A percentile compares a stretch with the other conserved stretches of the same genome.
Conservation (phyloP, 257 asterid species). For the Asclepias syriaca region DNA sequence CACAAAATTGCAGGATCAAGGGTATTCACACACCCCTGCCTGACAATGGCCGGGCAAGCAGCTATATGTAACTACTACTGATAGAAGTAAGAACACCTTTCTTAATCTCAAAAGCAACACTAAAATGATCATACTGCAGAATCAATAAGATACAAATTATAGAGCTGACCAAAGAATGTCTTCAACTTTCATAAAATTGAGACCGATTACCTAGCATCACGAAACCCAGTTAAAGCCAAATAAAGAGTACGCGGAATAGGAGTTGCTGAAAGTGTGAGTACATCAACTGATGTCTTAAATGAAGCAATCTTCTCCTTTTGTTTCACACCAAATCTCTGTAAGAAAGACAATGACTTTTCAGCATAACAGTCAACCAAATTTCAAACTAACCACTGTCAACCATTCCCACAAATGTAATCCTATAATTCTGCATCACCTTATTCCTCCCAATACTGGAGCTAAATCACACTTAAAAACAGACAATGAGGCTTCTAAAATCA, state of each 20-base stretch:
- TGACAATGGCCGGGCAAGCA: neutral
- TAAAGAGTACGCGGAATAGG: conserved; percentile 97
- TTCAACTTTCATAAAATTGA: conserved; percentile 7
- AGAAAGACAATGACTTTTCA: conserved; percentile 23
- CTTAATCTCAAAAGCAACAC: neutral
- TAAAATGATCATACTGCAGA: neutral
- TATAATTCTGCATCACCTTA: neutral
- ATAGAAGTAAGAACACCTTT: neutral
- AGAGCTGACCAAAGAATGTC: conserved; percentile 9
- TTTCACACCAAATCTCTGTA: conserved; percentile 94
- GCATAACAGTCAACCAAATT: conserved; percentile 9
- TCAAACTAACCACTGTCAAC: neutral
- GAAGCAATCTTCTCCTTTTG: conserved; percentile 98
- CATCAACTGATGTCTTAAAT: conserved; percentile 91
- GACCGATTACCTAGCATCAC: conserved; percentile 86
- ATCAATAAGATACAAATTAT: neutral
- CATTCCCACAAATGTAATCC: neutral
- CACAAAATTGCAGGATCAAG: neutral
- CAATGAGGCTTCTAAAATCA: neutral
- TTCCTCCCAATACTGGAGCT: neutral
- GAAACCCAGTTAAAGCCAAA: conserved; percentile 94
- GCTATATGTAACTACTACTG: neutral
- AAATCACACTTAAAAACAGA: neutral
- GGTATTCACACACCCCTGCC: neutral
- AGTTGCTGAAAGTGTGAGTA: conserved; percentile 96